Conservation (phyloP, 495 filamentous ascomycete genomes). For the Tuber melanosporum region DNA sequence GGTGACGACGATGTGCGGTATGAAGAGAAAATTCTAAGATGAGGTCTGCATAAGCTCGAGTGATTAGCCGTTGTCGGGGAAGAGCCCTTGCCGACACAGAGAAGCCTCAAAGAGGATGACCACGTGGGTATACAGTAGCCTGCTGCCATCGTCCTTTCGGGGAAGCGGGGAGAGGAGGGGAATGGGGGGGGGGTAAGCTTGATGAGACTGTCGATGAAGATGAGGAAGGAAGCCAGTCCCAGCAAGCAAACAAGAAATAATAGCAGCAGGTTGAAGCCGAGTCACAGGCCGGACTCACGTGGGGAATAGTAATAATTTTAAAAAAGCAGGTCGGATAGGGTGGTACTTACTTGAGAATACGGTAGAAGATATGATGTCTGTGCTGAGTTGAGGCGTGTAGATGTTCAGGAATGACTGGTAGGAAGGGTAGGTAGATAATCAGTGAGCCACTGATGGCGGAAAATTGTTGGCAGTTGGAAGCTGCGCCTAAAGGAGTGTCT, state of each 20-base stretch:
- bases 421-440: slow-evolving; percentile 13
- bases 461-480: not conserved
- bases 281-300: not conserved
- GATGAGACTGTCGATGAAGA: slow-evolving; percentile 23
- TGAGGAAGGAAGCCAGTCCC: slow-evolving; percentile 9
- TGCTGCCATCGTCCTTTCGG: slow-evolving; percentile 10
- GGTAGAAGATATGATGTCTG: not conserved
- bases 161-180: slow-evolving; percentile 21
- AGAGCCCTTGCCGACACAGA: slow-evolving; percentile 11
- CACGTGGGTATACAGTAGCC: not conserved
- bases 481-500: slow-evolving; percentile 10
- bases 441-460: not conserved
- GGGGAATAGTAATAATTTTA: not conserved
- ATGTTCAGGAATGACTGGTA: slow-evolving; percentile 19
- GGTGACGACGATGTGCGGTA: slow-evolving; percentile 16
- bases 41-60: slow-evolving; percentile 37
- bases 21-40: slow-evolving; percentile 20
- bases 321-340: not conserved
- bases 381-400: slow-evolving; percentile 10
- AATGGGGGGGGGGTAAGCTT: slow-evolving; percentile 3
- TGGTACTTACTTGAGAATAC: not conserved
- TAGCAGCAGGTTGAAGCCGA: not conserved
- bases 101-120: not conserved
- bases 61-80: slow-evolving; percentile 27
- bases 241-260: slow-evolving; percentile 14